These are phyloP conservation scores for Dalechampia spathulata DNA, from an alignment of 441 rosid species.

Conservation along the genomic window DNA sequence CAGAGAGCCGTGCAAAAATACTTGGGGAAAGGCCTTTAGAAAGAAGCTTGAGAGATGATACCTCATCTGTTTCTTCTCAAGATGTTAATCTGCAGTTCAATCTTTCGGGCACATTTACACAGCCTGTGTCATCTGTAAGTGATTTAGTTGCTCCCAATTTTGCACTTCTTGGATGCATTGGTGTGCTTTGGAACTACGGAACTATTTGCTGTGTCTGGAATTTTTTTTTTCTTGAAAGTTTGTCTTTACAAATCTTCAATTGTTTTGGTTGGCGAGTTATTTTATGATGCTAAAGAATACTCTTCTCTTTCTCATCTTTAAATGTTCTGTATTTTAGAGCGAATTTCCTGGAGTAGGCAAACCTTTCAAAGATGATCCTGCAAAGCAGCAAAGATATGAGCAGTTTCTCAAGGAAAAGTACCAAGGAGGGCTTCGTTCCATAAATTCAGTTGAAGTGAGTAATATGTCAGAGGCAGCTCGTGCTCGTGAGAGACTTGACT, in stretches of 20 bases:
- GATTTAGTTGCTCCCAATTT: neutral
- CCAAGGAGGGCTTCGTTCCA: conserved; percentile 81
- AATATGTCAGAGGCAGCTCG: conserved; percentile 87
- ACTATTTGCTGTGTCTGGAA: conserved; percentile 8
- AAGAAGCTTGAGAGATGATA: conserved; percentile 51
- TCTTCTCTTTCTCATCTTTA: conserved; percentile 8
- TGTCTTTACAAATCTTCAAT: neutral
- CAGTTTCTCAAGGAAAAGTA: conserved; percentile 88
- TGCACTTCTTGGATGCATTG: too few relatives aligned
- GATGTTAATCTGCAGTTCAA: conserved; percentile 55
- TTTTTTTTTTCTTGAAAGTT: neutral
- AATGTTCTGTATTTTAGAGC: conserved; percentile 30
- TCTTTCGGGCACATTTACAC: conserved; percentile 83
- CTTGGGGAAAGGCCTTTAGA: conserved; percentile 90
- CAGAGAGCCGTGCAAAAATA: conserved; percentile 79
- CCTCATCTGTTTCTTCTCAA: conserved; percentile 37
- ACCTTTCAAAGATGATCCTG: conserved; percentile 81
- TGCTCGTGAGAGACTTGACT: conserved; percentile 92
- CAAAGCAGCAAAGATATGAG: conserved; percentile 92
- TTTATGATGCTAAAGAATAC: conserved; percentile 11
- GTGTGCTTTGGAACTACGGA: neutral
- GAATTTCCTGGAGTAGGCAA: conserved; percentile 56
- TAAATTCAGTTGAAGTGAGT: conserved; percentile 42
- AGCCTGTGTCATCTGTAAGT: conserved; percentile 66
- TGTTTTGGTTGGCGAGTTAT: neutral